A percentile compares a stretch with the other conserved stretches of the same genome.
Conservation (phyloP, 192 early-diverging fungal species). For the Rhizophagus sp. region DNA sequence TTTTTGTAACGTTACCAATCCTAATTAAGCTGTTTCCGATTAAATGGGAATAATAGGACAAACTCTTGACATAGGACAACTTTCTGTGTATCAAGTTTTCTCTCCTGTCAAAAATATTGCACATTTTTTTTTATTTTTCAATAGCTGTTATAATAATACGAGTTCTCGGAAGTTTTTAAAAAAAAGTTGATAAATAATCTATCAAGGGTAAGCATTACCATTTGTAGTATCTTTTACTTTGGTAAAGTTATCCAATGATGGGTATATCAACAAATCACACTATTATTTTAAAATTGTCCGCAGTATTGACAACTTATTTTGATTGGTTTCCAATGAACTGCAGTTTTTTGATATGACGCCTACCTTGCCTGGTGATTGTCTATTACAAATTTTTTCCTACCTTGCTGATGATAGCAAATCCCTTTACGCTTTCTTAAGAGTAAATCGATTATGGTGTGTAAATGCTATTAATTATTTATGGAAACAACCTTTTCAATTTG, state of each 20-base stretch:
- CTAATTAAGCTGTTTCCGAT: not conserved
- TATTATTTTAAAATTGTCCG: not conserved
- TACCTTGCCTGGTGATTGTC: constrained; percentile 1
- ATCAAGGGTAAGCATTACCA: not conserved
- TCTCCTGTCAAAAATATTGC: not conserved
- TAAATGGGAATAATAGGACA: not conserved
- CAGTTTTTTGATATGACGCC: not conserved
- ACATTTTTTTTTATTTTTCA: not conserved
- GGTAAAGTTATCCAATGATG: not conserved
- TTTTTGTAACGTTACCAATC: not conserved
- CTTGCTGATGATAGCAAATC: not conserved
- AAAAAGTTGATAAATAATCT: not conserved
- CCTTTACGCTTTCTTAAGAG: not conserved
- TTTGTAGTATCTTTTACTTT: not conserved
- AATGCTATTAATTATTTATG: constrained; percentile 16
- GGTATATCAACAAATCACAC: not conserved
- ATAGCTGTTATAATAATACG: not conserved
- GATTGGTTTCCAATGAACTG: not conserved
- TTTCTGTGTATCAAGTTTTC: not conserved
- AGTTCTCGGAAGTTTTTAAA: not conserved
- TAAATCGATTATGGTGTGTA: constrained; percentile 18
- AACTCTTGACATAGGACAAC: not conserved
- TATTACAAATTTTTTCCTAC: constrained; percentile 2
- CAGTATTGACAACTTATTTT: not conserved
- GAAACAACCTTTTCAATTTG: constrained; percentile 9